phyloP scores from a whole-genome alignment of 352 stramenopile species.

The Globisporangium acanthophoron region DNA sequence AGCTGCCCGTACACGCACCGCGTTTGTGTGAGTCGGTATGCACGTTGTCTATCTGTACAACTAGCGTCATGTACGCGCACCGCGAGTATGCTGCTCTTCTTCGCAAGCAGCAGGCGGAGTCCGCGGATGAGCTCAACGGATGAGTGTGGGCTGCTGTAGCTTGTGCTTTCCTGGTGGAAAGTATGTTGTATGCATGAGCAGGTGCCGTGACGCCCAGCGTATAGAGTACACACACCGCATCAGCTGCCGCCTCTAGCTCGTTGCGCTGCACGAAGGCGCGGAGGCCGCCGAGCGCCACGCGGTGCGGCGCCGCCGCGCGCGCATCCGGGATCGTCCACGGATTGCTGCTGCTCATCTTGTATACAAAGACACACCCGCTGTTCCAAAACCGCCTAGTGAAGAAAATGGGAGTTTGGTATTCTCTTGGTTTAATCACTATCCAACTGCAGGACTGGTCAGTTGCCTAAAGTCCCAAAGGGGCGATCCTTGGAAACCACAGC shows the following conservation, averaged over 20 bases:
- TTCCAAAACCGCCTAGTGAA: background rate
- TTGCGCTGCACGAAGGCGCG: conserved; percentile 35
- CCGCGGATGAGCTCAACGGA: conserved; percentile 16
- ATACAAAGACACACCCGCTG: background rate
- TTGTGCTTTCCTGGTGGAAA: background rate
- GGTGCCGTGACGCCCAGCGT: background rate
- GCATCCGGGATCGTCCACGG: conserved; percentile 19
- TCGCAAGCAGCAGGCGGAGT: conserved; percentile 15
- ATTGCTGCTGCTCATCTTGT: conserved; percentile 18
- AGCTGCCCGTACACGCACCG: conserved; percentile 12
- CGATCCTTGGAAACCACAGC: background rate
- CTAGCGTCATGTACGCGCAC: conserved; percentile 1
- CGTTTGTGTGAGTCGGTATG: background rate
- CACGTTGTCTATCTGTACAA: background rate
- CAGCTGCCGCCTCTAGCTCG: conserved; percentile 12
- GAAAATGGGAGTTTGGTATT: background rate
- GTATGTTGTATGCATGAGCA: too few relatives aligned
- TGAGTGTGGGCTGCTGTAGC: background rate
- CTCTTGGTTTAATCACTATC: background rate
- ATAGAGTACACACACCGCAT: background rate
- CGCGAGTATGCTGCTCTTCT: conserved; percentile 19
- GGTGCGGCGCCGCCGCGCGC: conserved; percentile 12
- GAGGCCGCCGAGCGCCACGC: conserved; percentile 27
- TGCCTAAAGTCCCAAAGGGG: background rate
- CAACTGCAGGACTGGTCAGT: too few relatives aligned